Base-by-base conservation (phyloP, 345 rosid genomes). In the Pistacia integerrima region DNA sequence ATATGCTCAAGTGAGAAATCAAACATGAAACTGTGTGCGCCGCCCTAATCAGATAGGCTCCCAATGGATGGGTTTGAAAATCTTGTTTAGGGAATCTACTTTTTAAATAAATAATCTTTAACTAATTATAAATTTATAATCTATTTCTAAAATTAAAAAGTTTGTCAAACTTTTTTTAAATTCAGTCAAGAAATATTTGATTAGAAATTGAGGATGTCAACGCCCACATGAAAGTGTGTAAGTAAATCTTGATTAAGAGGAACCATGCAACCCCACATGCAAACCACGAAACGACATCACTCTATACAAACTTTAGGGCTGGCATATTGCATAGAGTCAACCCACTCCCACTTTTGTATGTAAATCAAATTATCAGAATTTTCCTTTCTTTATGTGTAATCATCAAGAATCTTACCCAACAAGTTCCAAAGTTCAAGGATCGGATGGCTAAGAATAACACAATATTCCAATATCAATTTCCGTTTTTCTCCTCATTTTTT, bases 331-430 rank as follows among this genome's bases (percentile, higher is more conserved):
- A n/a, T 3, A 5, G 44, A 65, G 83, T 67, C 77, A 74, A 74
- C 78, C 83, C 36, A 69, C 69, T 46, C 78, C 79, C 48, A 74
- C 72, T 62, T 63, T 44, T 28, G 25, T 13, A 20, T 48, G 56
- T 11, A 30, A 41, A 30, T 30, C 33, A 41, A 6, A 38, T 16
- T 25, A 11, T 8, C 33, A 30, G 33, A 30, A 30, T 30, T 30
- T 30, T 30, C 33, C 33, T 30, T 30, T 30, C 33, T 30, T 30
- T 30, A 22, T 17, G 51, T 76, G 58, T 17, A 3, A 64, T 55
- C 76, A 77, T 57, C 66, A 46, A 71, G 71, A 76, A 70, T 77
- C 80, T 38, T 16, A 4, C 59, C 48, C 70, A 62, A 55, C 79
- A 70, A 62, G 44, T 33, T 72, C 73, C 76, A 52, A 71, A 4